Conservation (phyloP, 2,329 filamentous ascomycete species). For the Calonectria pseudoturangicola region DNA sequence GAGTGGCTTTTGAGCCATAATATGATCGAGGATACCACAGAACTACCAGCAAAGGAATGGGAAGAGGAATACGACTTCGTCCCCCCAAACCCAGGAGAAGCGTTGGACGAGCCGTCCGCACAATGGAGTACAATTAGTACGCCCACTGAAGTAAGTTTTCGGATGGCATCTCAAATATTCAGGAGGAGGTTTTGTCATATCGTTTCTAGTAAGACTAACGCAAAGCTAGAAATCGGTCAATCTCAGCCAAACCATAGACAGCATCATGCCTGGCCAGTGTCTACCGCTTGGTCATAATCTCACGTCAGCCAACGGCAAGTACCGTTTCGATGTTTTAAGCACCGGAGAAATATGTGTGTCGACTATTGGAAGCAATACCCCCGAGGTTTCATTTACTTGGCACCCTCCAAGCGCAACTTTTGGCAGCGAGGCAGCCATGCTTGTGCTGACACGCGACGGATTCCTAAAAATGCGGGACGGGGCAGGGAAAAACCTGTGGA, state of each 20-base stretch:
- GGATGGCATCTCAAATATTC: background rate
- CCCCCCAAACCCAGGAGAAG: too few relatives aligned
- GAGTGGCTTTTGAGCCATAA: background rate
- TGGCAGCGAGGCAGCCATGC: slow-evolving; percentile 1
- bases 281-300: background rate
- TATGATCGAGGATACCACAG: background rate
- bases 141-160: background rate
- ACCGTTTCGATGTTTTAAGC: background rate
- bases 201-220: background rate
- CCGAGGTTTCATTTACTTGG: background rate
- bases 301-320: background rate
- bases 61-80: background rate
- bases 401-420: background rate
- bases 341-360: background rate
- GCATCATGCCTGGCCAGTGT: slow-evolving; percentile 1
- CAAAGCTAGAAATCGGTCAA: background rate
- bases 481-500: background rate
- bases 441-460: background rate
- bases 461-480: background rate
- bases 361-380: background rate
- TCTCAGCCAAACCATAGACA: background rate
- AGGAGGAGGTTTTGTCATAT: background rate
- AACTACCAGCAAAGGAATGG: background rate
- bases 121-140: background rate
- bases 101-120: background rate